phyloP scores from a whole-genome alignment of 163 green algal genomes.

The Prototheca wickerhamii region DNA sequence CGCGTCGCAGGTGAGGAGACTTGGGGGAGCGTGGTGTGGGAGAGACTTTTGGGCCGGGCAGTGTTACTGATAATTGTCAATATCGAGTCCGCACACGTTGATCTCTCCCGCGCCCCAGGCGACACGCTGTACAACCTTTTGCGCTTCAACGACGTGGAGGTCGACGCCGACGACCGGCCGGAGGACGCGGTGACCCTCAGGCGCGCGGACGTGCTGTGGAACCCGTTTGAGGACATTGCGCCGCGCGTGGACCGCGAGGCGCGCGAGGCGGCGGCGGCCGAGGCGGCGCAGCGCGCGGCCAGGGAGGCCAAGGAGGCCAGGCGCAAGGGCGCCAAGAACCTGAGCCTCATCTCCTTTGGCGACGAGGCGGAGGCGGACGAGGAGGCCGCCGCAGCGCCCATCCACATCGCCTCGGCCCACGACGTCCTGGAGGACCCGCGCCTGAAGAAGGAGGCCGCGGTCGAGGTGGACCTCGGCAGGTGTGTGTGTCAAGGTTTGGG shows the following conservation, averaged over 20 bases:
- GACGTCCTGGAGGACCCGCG: constrained; percentile 42
- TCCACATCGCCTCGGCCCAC: constrained; percentile 39
- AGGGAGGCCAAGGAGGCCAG: constrained; percentile 18
- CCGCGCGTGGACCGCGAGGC: constrained; percentile 38
- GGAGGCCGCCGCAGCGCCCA: constrained; percentile 15
- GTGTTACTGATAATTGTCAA: too few relatives aligned
- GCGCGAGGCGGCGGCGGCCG: constrained; percentile 15
- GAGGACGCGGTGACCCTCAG: constrained; percentile 47
- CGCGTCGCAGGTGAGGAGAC: constrained; percentile 40
- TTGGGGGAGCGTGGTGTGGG: neutral
- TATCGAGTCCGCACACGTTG: neutral
- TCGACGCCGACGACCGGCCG: constrained; percentile 41
- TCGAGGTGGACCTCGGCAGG: constrained; percentile 26
- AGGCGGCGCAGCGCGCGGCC: constrained; percentile 8
- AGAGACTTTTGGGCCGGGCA: neutral
- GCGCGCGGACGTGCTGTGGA: constrained; percentile 80
- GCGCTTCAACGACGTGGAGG: constrained; percentile 64
- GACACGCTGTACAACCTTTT: constrained; percentile 94
- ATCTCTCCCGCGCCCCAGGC: constrained; percentile 22
- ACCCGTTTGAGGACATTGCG: constrained; percentile 94
- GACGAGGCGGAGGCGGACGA: constrained; percentile 60
- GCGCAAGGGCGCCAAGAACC: constrained; percentile 50
- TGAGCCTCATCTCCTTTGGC: constrained; percentile 85
- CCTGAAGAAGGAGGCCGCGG: constrained; percentile 26
- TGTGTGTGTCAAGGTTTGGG: constrained; percentile 2